Evolutionary conservation across 768 basidiomycete genomes (phyloP).

Genomic region (Psilocybe azurescens): DNA sequence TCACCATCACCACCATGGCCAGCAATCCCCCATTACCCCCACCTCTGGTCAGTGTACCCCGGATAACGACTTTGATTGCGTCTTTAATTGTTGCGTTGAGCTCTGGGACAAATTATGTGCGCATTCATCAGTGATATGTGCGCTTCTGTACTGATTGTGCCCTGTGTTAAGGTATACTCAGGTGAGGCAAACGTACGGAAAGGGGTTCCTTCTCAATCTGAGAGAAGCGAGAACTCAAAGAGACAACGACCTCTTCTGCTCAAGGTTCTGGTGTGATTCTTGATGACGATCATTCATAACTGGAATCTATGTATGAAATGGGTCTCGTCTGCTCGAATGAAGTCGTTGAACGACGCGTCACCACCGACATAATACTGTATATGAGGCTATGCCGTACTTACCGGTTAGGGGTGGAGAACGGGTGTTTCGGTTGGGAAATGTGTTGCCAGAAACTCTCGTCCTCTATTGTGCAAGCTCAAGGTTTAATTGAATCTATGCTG

Average conservation of each 20-base stretch:
- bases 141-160: slow-evolving; percentile 6
- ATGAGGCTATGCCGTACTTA: no score
- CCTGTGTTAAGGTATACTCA: slow-evolving; percentile 42
- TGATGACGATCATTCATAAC: not conserved
- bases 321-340: not conserved
- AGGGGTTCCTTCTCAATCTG: not conserved
- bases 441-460: not conserved
- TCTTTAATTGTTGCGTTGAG: slow-evolving; percentile 65
- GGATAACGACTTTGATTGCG: slow-evolving; percentile 54
- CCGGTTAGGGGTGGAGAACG: not conserved
- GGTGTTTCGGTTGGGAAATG: not conserved
- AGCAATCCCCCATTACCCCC: slow-evolving; percentile 26
- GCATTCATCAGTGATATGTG: slow-evolving; percentile 28
- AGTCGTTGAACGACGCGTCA: not conserved
- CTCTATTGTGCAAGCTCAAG: not conserved
- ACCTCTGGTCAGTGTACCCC: slow-evolving; percentile 40
- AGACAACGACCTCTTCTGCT: not conserved
- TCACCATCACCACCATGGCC: slow-evolving; percentile 21
- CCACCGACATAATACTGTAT: not conserved
- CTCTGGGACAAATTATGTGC: slow-evolving; percentile 79
- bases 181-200: slow-evolving; percentile 33
- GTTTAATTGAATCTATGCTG: not conserved
- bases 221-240: not conserved
- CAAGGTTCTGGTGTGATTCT: not conserved
- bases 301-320: not conserved